Percentiles rank a stretch among this genome's conserved stretches.
Conservation (phyloP, 163 green algal genomes). For the Scenedesmus sp. region DNA sequence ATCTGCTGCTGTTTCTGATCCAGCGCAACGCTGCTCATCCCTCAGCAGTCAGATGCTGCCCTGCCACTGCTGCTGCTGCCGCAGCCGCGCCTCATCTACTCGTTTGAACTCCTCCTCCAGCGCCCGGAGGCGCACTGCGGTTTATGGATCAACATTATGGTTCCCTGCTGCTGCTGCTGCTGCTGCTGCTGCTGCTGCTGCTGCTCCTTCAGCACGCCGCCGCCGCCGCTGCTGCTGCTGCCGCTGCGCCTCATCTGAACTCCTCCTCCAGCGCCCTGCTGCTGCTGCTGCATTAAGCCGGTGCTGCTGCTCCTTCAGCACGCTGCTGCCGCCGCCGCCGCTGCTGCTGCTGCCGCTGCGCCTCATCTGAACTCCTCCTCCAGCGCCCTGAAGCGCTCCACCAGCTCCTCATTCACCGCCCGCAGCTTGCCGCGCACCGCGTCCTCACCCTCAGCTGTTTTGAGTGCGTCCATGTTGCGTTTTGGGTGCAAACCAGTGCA, state of each 20-base stretch:
- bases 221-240: background rate
- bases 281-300: background rate
- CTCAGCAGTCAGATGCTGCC: background rate
- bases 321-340: background rate
- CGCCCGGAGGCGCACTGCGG: background rate
- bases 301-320: background rate
- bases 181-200: background rate
- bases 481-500: background rate
- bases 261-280: background rate
- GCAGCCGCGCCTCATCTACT: conserved; percentile 67
- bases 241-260: background rate
- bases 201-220: background rate
- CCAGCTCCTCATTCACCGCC: conserved; percentile 90
- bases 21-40: background rate
- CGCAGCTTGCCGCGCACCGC: conserved; percentile 84
- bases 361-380: conserved; percentile 97
- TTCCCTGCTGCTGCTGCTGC: background rate
- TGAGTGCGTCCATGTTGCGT: background rate
- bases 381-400: conserved; percentile 90
- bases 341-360: conserved; percentile 12
- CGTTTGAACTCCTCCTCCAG: conserved; percentile 93
- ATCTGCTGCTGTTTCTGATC: background rate
- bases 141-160: background rate
- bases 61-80: conserved; percentile 12
- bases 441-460: conserved; percentile 91